Conservation (phyloP, 192 early-diverging fungal genomes). For the Coemansia sp. region DNA sequence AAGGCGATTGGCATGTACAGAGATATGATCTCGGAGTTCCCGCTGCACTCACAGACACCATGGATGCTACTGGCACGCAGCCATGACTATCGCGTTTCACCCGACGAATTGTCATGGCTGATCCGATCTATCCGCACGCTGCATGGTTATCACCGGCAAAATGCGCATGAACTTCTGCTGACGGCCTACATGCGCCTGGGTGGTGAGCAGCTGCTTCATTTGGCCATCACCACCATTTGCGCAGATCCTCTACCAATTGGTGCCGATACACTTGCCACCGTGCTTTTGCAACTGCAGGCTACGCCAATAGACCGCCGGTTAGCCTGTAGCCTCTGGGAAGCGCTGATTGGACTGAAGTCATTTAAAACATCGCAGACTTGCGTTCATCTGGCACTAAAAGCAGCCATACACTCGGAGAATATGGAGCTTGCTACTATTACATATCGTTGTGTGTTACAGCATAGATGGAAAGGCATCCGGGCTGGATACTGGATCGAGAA, state of each 20-base stretch:
- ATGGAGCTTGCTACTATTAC: slow-evolving; percentile 25
- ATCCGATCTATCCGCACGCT: slow-evolving; percentile 15
- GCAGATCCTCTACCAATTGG: slow-evolving; percentile 10
- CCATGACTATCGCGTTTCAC: slow-evolving; percentile 11
- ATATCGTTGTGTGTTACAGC: slow-evolving; percentile 27
- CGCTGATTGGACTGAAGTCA: slow-evolving; percentile 3
- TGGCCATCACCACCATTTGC: slow-evolving; percentile 15
- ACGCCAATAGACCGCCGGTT: slow-evolving; percentile 24
- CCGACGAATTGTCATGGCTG: slow-evolving; percentile 18
- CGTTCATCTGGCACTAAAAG: slow-evolving; percentile 37
- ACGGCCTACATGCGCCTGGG: slow-evolving; percentile 34
- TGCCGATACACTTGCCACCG: slow-evolving; percentile 9
- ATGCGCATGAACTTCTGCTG: slow-evolving; percentile 26
- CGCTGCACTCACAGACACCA: slow-evolving; percentile 32
- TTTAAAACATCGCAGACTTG: slow-evolving; percentile 39
- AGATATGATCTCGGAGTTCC: slow-evolving; percentile 6
- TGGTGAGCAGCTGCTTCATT: slow-evolving; percentile 22
- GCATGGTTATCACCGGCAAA: slow-evolving; percentile 9
- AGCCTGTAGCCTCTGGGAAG: slow-evolving; percentile 40
- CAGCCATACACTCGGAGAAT: slow-evolving; percentile 24
- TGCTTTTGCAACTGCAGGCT: slow-evolving; percentile 32
- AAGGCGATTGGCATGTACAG: slow-evolving; percentile 33
- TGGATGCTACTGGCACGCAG: slow-evolving; percentile 45
- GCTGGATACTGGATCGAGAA: slow-evolving; percentile 44
- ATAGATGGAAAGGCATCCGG: slow-evolving; percentile 18